Evolutionary conservation across 371 early-diverging fungal genomes (phyloP).

Genomic region (Syncephalastrum racemosum): DNA sequence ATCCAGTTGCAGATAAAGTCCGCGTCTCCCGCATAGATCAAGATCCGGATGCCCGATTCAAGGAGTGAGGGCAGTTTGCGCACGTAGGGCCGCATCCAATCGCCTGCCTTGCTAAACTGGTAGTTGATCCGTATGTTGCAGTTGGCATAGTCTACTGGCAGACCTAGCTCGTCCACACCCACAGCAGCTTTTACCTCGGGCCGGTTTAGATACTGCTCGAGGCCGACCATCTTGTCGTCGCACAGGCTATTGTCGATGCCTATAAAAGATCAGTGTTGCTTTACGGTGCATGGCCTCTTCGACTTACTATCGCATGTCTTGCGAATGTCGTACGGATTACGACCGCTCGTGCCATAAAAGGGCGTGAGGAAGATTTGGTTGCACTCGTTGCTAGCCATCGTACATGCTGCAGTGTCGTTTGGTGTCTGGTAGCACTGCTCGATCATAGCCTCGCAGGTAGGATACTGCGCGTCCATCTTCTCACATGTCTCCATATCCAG

Average conservation of each 20-base stretch:
- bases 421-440: conserved; percentile 80
- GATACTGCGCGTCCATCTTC: conserved; percentile 70
- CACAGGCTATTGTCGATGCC: conserved; percentile 59
- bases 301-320: conserved; percentile 62
- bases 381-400: conserved; percentile 88
- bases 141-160: conserved; percentile 60
- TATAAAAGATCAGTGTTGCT: too few relatives aligned
- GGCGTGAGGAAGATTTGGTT: conserved; percentile 69
- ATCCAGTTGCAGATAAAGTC: conserved; percentile 91
- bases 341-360: conserved; percentile 61
- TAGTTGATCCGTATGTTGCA: conserved; percentile 85
- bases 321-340: conserved; percentile 85
- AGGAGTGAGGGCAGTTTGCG: conserved; percentile 72
- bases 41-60: conserved; percentile 76
- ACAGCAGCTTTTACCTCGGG: conserved; percentile 79
- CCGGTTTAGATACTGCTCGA: conserved; percentile 77
- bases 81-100: conserved; percentile 91
- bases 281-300: too few relatives aligned
- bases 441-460: conserved; percentile 79
- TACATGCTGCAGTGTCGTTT: conserved; percentile 67
- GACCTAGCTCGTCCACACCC: conserved; percentile 42
- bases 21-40: conserved; percentile 90
- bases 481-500: conserved; percentile 65
- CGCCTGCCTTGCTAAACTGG: conserved; percentile 79
- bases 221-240: conserved; percentile 78